A percentile compares a stretch with the other conserved stretches of the same genome.
Conservation (phyloP, 2,329 filamentous ascomycete genomes). For the Penicillium olsonii region DNA sequence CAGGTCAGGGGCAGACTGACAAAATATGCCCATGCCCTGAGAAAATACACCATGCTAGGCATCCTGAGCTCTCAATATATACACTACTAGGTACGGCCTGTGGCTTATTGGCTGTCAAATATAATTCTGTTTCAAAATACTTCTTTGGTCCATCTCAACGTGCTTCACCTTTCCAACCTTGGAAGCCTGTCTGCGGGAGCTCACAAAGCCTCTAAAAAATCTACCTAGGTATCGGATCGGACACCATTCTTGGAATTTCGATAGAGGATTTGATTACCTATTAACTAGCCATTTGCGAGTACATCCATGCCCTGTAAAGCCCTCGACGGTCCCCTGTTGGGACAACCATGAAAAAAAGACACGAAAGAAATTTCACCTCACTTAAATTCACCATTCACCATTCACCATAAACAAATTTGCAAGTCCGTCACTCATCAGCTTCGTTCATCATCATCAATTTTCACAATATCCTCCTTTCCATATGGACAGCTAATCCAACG, state of each 20-base stretch:
- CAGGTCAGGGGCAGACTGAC: not conserved
- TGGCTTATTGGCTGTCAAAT: slow-evolving; percentile 1
- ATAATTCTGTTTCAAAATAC: not conserved
- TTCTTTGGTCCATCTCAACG: not conserved
- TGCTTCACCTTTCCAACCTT: slow-evolving; percentile 3
- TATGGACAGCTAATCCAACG: not conserved
- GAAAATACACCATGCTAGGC: not conserved
- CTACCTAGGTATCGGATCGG: too few species aligned
- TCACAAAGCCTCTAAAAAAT: too few species aligned
- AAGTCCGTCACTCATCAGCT: too few species aligned
- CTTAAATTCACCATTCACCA: too few species aligned
- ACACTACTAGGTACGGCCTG: not conserved
- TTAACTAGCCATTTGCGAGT: slow-evolving; percentile 1
- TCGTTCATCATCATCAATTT: too few species aligned
- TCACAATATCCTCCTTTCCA: too few species aligned
- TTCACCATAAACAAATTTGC: too few species aligned
- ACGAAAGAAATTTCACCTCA: not conserved
- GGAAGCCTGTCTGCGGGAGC: too few species aligned
- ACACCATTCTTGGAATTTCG: too few species aligned
- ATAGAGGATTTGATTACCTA: slow-evolving; percentile 4
- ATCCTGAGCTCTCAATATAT: not conserved
- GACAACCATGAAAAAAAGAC: not conserved
- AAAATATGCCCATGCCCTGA: not conserved
- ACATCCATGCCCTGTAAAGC: not conserved
- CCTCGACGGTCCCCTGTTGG: not conserved